These are phyloP conservation scores for Eimeria sp. DNA, from an alignment of 169 alveolate species.

Conservation along the genomic window DNA sequence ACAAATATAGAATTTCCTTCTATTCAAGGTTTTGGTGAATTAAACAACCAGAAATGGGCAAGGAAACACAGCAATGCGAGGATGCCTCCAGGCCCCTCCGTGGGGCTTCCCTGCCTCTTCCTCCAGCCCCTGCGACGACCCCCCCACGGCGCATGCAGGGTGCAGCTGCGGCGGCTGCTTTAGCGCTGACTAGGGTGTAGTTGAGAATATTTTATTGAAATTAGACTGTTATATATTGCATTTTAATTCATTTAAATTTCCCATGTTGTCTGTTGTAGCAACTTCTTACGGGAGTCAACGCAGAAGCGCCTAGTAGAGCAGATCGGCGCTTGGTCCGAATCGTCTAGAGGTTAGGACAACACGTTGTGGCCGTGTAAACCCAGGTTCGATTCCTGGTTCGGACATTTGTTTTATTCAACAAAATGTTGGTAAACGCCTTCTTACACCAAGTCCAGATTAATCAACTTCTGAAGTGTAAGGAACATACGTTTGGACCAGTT, in stretches of 20 bases:
- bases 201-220: too few species aligned
- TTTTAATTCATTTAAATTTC: too few species aligned
- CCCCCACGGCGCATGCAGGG: not conserved
- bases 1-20: not conserved
- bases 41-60: not conserved
- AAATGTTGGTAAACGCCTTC: too few species aligned
- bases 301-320: too few species aligned
- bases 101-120: conserved; percentile 52
- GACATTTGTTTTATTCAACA: conserved; percentile 83
- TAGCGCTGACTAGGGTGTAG: not conserved
- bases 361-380: conserved; percentile 98
- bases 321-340: conserved; percentile 89
- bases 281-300: too few species aligned
- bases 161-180: not conserved
- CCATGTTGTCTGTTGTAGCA: too few species aligned
- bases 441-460: too few species aligned
- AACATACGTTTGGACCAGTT: too few species aligned
- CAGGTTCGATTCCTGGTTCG: conserved; percentile 97
- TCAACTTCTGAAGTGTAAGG: too few species aligned
- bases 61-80: not conserved
- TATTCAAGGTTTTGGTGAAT: not conserved
- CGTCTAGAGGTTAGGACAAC: conserved; percentile 98
- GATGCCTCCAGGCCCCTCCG: not conserved
- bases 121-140: conserved; percentile 14
- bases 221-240: too few species aligned